A percentile compares a stretch with the other conserved stretches of the same genome.
phyloP scores from a whole-genome alignment of 371 early-diverging fungal genomes.

The Capniomyces stellatus region DNA sequence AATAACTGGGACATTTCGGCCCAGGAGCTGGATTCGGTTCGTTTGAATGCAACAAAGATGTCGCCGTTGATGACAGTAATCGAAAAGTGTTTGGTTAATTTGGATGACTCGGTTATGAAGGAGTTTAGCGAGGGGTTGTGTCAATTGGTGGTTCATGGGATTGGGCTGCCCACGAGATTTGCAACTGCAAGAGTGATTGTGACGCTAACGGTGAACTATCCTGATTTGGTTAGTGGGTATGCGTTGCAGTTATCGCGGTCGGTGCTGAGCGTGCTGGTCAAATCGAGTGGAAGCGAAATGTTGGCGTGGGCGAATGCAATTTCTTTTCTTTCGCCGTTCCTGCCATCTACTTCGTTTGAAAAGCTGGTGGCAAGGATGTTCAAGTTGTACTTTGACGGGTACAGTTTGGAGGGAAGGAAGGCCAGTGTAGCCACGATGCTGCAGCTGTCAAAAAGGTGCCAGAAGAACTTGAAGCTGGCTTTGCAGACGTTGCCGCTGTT shows the following conservation, averaged over 20 bases:
- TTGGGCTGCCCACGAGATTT: constrained; percentile 79
- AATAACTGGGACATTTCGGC: constrained; percentile 72
- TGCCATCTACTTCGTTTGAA: constrained; percentile 37
- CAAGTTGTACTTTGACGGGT: constrained; percentile 46
- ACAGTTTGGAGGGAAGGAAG: constrained; percentile 55
- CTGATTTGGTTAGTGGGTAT: constrained; percentile 34
- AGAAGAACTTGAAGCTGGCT: constrained; percentile 20
- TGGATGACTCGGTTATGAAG: constrained; percentile 38
- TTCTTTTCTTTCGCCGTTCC: constrained; percentile 49
- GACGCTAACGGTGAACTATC: constrained; percentile 45
- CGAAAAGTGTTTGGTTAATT: constrained; percentile 52
- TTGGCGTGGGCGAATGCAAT: constrained; percentile 70
- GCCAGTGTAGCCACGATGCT: constrained; percentile 48
- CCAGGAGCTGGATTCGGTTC: constrained; percentile 62
- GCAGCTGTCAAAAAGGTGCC: constrained; percentile 46
- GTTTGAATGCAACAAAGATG: constrained; percentile 33
- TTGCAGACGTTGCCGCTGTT: constrained; percentile 21
- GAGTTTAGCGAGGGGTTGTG: constrained; percentile 44
- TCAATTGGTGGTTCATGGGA: constrained; percentile 56
- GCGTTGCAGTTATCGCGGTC: constrained; percentile 57
- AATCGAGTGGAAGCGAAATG: constrained; percentile 59
- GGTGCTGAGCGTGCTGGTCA: constrained; percentile 50
- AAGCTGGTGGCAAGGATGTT: constrained; percentile 47
- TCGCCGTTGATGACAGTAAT: constrained; percentile 58
- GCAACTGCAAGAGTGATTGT: constrained; percentile 75